Percentiles rank a stretch among this genome's conserved stretches.
Evolutionary conservation across 2,329 filamentous ascomycete genomes (phyloP).

Genomic region (Pestalotiopsis sp.): DNA sequence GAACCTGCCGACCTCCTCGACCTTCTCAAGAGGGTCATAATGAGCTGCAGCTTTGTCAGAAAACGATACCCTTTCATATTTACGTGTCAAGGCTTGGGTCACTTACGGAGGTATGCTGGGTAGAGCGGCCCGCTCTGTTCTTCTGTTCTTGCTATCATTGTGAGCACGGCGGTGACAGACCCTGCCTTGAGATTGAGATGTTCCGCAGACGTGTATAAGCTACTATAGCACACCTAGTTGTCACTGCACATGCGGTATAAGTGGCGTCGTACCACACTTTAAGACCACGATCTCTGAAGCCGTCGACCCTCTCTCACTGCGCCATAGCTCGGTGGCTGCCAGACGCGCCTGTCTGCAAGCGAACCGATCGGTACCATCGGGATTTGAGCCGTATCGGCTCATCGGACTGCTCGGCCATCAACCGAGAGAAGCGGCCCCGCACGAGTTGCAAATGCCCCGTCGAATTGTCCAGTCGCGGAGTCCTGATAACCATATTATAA

Average conservation of each 20-base stretch:
- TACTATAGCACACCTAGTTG: not conserved
- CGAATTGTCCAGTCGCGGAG: not conserved
- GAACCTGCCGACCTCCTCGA: slow-evolving; percentile 26
- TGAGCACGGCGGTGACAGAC: not conserved
- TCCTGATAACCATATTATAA: not conserved
- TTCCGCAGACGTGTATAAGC: not conserved
- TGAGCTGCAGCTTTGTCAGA: slow-evolving; percentile 13
- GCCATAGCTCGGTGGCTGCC: not conserved
- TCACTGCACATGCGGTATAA: not conserved
- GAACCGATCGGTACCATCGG: not conserved
- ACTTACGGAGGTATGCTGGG: not conserved
- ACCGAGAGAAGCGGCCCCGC: not conserved
- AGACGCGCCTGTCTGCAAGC: not conserved
- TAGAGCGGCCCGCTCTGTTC: not conserved
- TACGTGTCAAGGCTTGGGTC: not conserved
- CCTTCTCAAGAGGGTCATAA: slow-evolving; percentile 28
- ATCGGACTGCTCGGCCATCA: not conserved
- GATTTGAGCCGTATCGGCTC: not conserved
- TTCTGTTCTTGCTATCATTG: not conserved
- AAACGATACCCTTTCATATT: not conserved
- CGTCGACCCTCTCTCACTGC: not conserved
- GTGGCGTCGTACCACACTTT: not conserved
- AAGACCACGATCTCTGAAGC: not conserved
- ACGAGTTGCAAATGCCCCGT: not conserved
- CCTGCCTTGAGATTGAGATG: not conserved